Base-by-base conservation (phyloP, 371 early-diverging fungal species). In the Chytridium lagenaria region DNA sequence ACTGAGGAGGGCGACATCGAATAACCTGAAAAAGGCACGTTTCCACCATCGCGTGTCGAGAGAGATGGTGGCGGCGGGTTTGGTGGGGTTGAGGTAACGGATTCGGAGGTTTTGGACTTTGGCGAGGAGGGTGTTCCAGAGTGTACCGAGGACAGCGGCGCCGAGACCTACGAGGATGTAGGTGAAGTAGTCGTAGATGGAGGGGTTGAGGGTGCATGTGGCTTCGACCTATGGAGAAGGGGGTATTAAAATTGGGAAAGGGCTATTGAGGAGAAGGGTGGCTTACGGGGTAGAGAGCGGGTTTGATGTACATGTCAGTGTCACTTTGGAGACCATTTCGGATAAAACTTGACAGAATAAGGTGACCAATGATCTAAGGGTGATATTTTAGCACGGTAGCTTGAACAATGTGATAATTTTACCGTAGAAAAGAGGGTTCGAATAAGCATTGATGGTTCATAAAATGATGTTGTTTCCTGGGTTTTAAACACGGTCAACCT, bases 391-490 rank as follows among this genome's bases (percentile, higher is more conserved):
- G 7, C 61, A 30, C 7, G 5, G n/a, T n/a, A 40, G 40, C 49
- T 34, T 26, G n/a, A 40, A 49, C 5, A 2, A 16, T 10, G 12
- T 2, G 15, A n/a, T 26, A n/a, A 37, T 19, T 30, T 40, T 28
- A 66, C 50, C 15, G 39, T 69, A 1, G 69, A 52, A 38, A 73
- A 68, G 12, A 70, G 36, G 2, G 78, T 69, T 26, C 76, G 40
- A 37, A 76, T 69, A 19, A 80, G 50, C 3, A 78, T 40, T 19
- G 68, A 64, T 44, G 76, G 76, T 55, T 80, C 81, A 51, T 74
- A 81, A 69, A 78, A 81, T 5, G 74, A 74, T 15, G 77, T 76
- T 16, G 81, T 70, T 67, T 78, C 81, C 66, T 66, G 49, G 15
- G n/a, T n/a, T n/a, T n/a, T n/a, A n/a, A n/a, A n/a, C n/a, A n/a